Conservation (phyloP, 805 yeast genomes). For the Pichia rugopelliculosa region DNA sequence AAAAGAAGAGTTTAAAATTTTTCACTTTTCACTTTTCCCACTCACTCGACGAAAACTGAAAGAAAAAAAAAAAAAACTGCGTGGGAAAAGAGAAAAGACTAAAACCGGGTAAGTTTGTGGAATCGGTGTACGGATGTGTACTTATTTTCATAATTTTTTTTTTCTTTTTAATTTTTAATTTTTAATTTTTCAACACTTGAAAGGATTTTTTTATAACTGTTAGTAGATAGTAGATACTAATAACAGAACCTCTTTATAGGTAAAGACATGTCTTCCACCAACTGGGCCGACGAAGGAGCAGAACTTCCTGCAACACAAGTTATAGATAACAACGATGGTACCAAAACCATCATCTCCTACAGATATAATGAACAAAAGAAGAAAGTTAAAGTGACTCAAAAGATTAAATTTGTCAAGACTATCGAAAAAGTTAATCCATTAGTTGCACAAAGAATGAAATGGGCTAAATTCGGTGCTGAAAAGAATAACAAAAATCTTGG, state of each 20-base stretch:
- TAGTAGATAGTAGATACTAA: too few relatives aligned
- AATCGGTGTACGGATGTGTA: too few relatives aligned
- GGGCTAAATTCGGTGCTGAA: conserved; percentile 87
- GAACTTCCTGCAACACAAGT: conserved; percentile 71
- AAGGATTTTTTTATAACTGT: too few relatives aligned
- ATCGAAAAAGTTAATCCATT: conserved; percentile 77
- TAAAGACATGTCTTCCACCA: conserved; percentile 22
- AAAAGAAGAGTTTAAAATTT: not conserved
- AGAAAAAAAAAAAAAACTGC: not conserved
- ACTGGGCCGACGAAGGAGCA: conserved; percentile 63
- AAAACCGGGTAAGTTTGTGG: too few relatives aligned
- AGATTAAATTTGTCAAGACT: conserved; percentile 65
- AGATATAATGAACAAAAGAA: conserved; percentile 70
- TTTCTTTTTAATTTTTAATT: too few relatives aligned
- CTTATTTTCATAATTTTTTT: too few relatives aligned
- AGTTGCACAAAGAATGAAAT: conserved; percentile 81
- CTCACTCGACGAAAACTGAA: not conserved
- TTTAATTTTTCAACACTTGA: too few relatives aligned
- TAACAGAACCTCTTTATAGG: too few relatives aligned
- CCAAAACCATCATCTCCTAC: conserved; percentile 79
- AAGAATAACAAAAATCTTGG: conserved; percentile 62
- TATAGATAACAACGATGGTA: conserved; percentile 76
- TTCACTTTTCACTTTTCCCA: not conserved
- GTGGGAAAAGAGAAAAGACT: too few relatives aligned
- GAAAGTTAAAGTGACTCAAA: conserved; percentile 82